Percentiles rank a stretch among this genome's conserved stretches.
Conservation (phyloP, 192 early-diverging fungal genomes). For the Jimgerdemannia lactiflua region DNA sequence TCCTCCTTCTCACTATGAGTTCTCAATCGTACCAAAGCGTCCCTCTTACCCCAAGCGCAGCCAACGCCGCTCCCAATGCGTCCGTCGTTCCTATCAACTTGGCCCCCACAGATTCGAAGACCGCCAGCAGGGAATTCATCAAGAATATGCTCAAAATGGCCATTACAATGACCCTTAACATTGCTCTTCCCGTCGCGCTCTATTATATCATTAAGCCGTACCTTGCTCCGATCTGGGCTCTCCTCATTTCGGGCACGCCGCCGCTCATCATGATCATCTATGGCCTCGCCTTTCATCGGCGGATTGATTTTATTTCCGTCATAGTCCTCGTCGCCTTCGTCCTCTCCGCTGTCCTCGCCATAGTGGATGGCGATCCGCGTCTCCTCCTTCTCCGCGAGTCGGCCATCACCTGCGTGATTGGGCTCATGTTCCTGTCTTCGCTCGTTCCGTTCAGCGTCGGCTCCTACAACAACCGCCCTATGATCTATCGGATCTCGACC, state of each 20-base stretch:
- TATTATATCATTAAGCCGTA: constrained; percentile 18
- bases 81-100: background rate
- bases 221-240: constrained; percentile 18
- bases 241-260: constrained; percentile 32
- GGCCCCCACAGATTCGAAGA: background rate
- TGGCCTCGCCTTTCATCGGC: background rate
- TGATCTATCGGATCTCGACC: constrained; percentile 19
- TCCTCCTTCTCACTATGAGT: no score
- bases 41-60: background rate
- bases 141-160: background rate
- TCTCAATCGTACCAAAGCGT: no score
- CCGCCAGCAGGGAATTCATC: background rate
- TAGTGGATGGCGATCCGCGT: constrained; percentile 23
- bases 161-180: background rate
- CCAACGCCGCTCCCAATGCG: background rate
- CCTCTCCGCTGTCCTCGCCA: constrained; percentile 23
- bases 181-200: constrained; percentile 1
- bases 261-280: constrained; percentile 18
- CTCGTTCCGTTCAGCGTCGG: constrained; percentile 14
- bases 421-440: constrained; percentile 24
- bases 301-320: constrained; percentile 18
- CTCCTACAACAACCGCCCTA: constrained; percentile 14
- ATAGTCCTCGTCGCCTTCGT: constrained; percentile 29
- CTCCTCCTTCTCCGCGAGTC: constrained; percentile 33
- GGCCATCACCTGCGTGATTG: constrained; percentile 14